Conservation (phyloP, 2,329 filamentous ascomycete species). For the Ascochyta clinopodiicola region DNA sequence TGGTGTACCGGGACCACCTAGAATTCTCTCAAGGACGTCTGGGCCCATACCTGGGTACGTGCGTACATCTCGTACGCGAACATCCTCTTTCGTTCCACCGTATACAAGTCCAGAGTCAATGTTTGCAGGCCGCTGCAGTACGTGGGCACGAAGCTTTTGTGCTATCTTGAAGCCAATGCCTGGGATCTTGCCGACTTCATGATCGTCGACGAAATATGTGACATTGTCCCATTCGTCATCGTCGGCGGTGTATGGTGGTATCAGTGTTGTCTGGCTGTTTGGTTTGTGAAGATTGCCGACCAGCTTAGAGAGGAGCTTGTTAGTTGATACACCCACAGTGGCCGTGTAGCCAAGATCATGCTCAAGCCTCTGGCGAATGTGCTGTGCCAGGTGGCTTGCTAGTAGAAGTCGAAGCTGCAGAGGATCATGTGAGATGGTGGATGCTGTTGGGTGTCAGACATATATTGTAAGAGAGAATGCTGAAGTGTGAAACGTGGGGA, state of each 20-base stretch:
- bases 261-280: conserved; percentile 81
- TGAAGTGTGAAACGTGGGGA: conserved; percentile 12
- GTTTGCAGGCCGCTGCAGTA: conserved; percentile 57
- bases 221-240: conserved; percentile 56
- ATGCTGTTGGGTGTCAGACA: conserved; percentile 4
- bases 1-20: conserved; percentile 73
- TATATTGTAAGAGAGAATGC: background rate
- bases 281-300: conserved; percentile 87
- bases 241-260: conserved; percentile 64
- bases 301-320: conserved; percentile 85
- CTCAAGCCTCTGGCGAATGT: conserved; percentile 76
- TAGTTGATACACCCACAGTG: conserved; percentile 86
- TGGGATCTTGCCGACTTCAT: conserved; percentile 81
- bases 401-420: conserved; percentile 69
- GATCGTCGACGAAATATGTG: conserved; percentile 72
- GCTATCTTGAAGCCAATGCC: conserved; percentile 85
- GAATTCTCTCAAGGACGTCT: conserved; percentile 69
- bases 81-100: conserved; percentile 58
- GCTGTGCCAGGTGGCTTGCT: conserved; percentile 79
- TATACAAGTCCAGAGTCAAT: conserved; percentile 56
- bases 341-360: conserved; percentile 82
- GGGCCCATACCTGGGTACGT: conserved; percentile 68
- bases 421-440: conserved; percentile 36
- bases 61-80: conserved; percentile 73
- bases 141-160: conserved; percentile 68